Evolutionary conservation across 1,284 basidiomycete species (phyloP), one percentile per base, ranked within the genome.

Genomic region (Cerioporus squamosus): DNA sequence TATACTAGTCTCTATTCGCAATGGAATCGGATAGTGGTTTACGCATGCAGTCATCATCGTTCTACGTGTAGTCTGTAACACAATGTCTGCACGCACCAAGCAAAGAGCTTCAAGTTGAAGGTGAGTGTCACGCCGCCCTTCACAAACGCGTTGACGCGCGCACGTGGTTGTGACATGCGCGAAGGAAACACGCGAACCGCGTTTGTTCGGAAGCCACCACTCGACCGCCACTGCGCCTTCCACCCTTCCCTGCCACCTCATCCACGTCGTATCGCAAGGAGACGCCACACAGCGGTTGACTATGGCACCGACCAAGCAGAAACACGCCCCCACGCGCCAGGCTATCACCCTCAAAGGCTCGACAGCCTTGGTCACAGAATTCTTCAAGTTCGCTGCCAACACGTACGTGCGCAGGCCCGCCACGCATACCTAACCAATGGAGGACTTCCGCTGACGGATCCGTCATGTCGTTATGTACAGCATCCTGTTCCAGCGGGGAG

Each of bases 311-410:
- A 81, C 85, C 5, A 89, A 83, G 68, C 89, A 91, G 77, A 89
- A 83, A 68, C 89, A 91, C 77, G 84, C 85, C 53, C 79, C 78
- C 5, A 85, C 84, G 20, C 83, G 85, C 44, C 88, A 91, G 63
- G 85, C 89, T 5, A 96, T 97, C 67, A 96, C 94, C 1, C 89
- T 99, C 74, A 97, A 98, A 72, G 97, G 97, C 1, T 97, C 94
- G 0, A 95, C 94, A 0, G 86, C 89, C 45, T 83, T 98, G n/a
- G 96, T 99, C 55, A 97, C 95, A 15, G 97, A 99, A 72, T 98
- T 99, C 81, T 98, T 99, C 83, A 96, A 97, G 79, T 99, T 95
- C 75, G 91, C 93, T 22, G 94, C 96, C 63, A 97, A 97, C 79
- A 93, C 90, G 94, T 95, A 70, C 62, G 91, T 24, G 23, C 23